These are phyloP conservation scores for Acer negundo DNA, from an alignment of 345 rosid species.

Conservation along the genomic window DNA sequence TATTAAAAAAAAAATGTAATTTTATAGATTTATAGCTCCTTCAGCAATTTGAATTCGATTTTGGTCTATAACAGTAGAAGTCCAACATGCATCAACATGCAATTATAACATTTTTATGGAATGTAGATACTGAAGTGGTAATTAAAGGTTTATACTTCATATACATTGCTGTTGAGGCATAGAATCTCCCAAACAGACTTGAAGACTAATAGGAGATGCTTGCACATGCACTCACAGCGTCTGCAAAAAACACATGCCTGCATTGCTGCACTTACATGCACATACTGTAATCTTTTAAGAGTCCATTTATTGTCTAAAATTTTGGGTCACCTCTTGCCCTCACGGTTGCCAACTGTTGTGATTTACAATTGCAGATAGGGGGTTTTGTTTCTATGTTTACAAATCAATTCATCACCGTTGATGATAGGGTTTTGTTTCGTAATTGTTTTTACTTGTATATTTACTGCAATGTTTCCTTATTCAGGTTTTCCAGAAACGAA, in stretches of 20 bases:
- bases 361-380: background rate
- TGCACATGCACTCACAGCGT: no score
- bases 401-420: background rate
- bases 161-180: background rate
- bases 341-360: background rate
- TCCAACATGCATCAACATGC: background rate
- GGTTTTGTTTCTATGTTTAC: background rate
- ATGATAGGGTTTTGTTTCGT: background rate
- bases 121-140: background rate
- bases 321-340: background rate
- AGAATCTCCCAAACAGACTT: background rate
- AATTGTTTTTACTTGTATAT: background rate
- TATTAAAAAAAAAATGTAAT: no score
- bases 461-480: conserved; percentile 16
- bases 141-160: background rate
- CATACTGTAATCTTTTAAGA: background rate
- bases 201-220: background rate
- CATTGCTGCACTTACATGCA: background rate
- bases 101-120: background rate
- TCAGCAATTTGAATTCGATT: no score
- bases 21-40: no score
- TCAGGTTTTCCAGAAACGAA: conserved; percentile 76
- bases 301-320: background rate
- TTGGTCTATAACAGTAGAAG: background rate
- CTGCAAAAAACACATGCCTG: background rate